Evolutionary conservation across 345 rosid species (phyloP).

Genomic region (Rubroshorea leprosula): DNA sequence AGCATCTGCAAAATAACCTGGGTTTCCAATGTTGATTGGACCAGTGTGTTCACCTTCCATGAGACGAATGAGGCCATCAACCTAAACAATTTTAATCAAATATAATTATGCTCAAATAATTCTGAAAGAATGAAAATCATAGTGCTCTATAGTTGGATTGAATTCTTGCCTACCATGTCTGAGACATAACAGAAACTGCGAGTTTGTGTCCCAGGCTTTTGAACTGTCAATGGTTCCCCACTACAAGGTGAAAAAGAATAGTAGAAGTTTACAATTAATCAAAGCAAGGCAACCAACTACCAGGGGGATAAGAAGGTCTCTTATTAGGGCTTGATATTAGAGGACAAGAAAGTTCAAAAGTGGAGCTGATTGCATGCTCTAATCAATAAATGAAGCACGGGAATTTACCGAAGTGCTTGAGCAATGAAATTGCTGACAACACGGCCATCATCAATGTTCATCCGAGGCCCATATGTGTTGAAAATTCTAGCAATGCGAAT

Average conservation of each 20-base stretch:
- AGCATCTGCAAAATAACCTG: constrained; percentile 37
- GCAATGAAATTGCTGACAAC: constrained; percentile 99
- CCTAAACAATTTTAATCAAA: constrained; percentile 35
- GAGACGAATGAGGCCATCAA: constrained; percentile 91
- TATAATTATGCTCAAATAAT: not conserved
- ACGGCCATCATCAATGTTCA: constrained; percentile 99
- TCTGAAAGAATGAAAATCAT: not conserved
- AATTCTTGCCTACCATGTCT: constrained; percentile 58
- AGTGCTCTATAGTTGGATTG: not conserved
- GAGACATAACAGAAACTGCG: constrained; percentile 97
- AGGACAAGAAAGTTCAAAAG: not conserved
- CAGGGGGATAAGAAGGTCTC: not conserved
- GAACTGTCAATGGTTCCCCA: constrained; percentile 88
- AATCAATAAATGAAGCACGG: not conserved
- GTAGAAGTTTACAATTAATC: no score
- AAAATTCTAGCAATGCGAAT: constrained; percentile 98
- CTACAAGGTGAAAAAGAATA: constrained; percentile 27
- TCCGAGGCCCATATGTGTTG: constrained; percentile 96
- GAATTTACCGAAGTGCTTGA: constrained; percentile 81
- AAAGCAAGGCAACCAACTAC: no score
- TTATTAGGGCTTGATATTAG: not conserved
- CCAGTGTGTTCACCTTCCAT: constrained; percentile 96
- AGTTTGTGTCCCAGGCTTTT: constrained; percentile 92
- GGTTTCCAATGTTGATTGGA: constrained; percentile 96
- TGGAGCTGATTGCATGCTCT: not conserved